Evolutionary conservation across 768 basidiomycete genomes (phyloP), one percentile per base, ranked within the genome.

Genomic region (Tylopilus plumbeoviolaceoides): DNA sequence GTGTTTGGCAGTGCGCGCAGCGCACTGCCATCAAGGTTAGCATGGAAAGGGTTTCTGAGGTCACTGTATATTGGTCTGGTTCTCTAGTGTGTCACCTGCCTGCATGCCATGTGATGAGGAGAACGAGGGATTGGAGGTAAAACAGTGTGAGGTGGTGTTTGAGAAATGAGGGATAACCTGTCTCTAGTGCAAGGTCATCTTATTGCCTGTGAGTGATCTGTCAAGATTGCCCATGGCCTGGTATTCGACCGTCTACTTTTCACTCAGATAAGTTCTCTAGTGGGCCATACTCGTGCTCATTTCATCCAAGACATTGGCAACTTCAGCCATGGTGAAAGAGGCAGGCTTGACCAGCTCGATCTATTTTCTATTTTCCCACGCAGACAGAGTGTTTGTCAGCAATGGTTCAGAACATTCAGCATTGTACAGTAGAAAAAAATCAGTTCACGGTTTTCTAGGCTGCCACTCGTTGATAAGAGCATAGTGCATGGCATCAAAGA

Each of bases 81-180:
- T 65, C 28, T 68, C 65, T 8, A 91, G 72, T 1, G 83, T 75
- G 60, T 89, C 80, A 0, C 90, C 90, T 7, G 85, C n/a, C 67
- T 1, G 80, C 76, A 25, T 87, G 83, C 18, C 84, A 84, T n/a
- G 87, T 75, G 28, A 82, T 74, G 46, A 95, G 69, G 40, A 95
- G 79, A 30, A 83, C 77, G 36, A 97, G 76, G 12, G 91, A 86
- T 53, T 93, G 92, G 10, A 97, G 74, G 68, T 97, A 95, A 2
- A 86, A 86, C 4, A 98, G 70, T 54, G 97, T 77, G 20, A 89
- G 68, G 49, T 93, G 82, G 59, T 94, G 87, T 71, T 97, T 95
- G 46, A 94, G 91, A 89, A 20, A 99, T 76, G 6, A 99, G 77
- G 0, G 97, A 98, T 55, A 99, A 91, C 36, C 97, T 97, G 28